Conservation (phyloP, 257 asterid species). For the Coffea eugenioides region DNA sequence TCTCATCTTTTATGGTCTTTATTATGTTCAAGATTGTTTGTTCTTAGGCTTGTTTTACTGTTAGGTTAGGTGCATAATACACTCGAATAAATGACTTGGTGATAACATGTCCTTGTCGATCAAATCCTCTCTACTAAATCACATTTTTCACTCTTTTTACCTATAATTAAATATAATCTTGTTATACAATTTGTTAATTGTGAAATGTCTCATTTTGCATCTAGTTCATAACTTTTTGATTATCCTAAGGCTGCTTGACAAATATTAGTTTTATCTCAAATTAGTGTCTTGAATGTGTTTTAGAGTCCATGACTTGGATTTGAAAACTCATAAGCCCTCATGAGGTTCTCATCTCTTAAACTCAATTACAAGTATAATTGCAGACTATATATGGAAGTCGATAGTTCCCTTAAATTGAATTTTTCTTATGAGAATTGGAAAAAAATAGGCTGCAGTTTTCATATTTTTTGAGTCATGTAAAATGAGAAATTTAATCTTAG, state of each 20-base stretch:
- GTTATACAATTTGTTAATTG: too few relatives aligned
- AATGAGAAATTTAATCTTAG: neutral
- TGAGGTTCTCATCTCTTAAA: neutral
- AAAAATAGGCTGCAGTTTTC: neutral
- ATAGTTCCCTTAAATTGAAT: neutral
- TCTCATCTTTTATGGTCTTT: neutral
- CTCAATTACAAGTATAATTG: neutral
- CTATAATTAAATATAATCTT: too few relatives aligned
- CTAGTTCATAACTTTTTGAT: too few relatives aligned
- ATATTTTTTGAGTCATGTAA: neutral
- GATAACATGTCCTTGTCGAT: neutral
- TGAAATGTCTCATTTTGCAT: too few relatives aligned
- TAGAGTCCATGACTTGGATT: neutral
- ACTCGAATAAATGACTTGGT: neutral
- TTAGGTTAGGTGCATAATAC: neutral
- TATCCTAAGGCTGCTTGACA: neutral
- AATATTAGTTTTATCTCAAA: neutral
- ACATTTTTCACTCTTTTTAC: neutral
- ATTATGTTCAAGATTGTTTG: neutral
- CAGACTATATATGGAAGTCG: neutral
- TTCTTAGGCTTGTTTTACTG: neutral
- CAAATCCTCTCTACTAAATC: neutral
- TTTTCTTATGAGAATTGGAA: neutral
- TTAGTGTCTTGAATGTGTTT: neutral
- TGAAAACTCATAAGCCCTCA: neutral